phyloP scores from a whole-genome alignment of 2,329 filamentous ascomycete genomes.

The Colletotrichum liaoningense region DNA sequence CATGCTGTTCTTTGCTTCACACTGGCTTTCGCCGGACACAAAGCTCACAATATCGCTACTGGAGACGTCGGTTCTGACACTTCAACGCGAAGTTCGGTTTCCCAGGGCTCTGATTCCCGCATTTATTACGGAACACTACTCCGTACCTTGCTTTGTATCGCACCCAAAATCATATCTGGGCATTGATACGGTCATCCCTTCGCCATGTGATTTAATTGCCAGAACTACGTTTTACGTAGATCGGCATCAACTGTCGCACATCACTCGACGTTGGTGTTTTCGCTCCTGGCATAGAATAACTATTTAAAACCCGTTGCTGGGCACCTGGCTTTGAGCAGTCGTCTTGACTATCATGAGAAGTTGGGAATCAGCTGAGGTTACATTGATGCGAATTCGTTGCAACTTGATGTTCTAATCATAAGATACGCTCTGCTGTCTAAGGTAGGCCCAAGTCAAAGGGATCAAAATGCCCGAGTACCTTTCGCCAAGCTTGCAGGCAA shows the following conservation, averaged over 20 bases:
- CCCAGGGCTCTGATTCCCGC: no score
- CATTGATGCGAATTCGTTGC: not conserved
- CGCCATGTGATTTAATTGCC: conserved; percentile 13
- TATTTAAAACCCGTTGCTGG: conserved; percentile 35
- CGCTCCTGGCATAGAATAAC: conserved; percentile 37
- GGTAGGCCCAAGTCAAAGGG: no score
- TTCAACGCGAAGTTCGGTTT: no score
- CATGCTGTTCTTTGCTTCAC: not conserved
- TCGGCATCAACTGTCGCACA: conserved; percentile 31
- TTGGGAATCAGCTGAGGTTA: conserved; percentile 39
- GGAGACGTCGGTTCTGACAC: no score
- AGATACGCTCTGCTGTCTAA: no score
- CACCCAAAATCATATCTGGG: not conserved
- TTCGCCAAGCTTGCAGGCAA: no score
- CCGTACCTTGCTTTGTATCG: no score
- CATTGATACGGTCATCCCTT: not conserved
- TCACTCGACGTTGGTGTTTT: conserved; percentile 32
- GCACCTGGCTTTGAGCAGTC: conserved; percentile 38
- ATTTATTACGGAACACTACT: no score
- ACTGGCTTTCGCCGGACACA: no score
- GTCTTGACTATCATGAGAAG: conserved; percentile 39
- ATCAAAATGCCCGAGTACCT: no score
- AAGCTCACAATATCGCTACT: no score
- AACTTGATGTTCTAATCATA: no score
- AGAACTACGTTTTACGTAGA: conserved; percentile 34